These are phyloP conservation scores for Sugiyamaella americana DNA, from an alignment of 805 yeast genomes.

Conservation along the genomic window DNA sequence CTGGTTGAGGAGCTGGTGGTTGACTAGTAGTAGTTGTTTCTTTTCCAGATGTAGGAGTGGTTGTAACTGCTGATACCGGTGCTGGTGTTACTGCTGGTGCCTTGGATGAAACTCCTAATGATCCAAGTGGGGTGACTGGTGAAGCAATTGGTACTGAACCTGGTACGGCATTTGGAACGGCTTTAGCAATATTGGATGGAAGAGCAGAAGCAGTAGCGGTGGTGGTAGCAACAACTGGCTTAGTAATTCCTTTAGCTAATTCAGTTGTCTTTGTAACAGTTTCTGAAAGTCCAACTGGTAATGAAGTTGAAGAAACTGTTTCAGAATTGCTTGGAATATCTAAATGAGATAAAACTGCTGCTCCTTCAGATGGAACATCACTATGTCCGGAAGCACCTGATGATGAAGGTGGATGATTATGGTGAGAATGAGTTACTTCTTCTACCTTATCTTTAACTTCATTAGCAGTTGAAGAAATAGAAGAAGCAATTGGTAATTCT, in stretches of 20 bases:
- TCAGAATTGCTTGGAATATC: too few relatives aligned
- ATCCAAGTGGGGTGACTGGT: background rate
- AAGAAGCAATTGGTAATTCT: background rate
- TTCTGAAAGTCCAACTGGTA: too few relatives aligned
- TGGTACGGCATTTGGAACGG: background rate
- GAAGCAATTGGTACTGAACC: background rate
- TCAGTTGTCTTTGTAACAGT: too few relatives aligned
- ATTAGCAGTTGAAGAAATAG: background rate
- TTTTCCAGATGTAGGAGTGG: background rate
- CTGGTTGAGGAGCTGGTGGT: background rate
- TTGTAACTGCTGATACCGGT: background rate
- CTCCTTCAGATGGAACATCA: too few relatives aligned
- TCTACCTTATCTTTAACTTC: too few relatives aligned
- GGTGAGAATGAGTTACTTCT: too few relatives aligned
- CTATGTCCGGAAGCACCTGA: too few relatives aligned
- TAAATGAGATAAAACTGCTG: too few relatives aligned
- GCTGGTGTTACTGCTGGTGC: background rate
- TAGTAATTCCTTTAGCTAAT: too few relatives aligned
- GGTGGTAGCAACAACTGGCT: background rate
- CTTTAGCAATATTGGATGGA: background rate
- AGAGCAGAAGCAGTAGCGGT: background rate
- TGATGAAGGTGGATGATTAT: too few relatives aligned
- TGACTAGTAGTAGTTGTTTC: background rate
- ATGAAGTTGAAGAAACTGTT: too few relatives aligned
- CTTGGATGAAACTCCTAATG: background rate